phyloP scores from a whole-genome alignment of 163 green algal species.

The Chlamydomonas reinhardtii region DNA sequence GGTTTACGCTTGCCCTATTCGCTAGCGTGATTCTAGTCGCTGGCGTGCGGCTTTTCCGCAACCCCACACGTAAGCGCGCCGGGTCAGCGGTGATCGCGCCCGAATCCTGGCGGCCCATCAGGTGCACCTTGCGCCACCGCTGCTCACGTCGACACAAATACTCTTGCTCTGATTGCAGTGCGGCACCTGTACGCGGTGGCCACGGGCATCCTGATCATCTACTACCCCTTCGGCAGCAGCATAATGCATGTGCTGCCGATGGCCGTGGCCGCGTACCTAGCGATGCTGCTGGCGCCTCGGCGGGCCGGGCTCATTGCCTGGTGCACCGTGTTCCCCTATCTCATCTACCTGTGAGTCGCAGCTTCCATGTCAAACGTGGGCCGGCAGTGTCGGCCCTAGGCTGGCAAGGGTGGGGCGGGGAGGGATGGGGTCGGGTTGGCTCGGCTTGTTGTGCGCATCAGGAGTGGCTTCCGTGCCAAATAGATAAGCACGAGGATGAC shows the following conservation, averaged over 20 bases:
- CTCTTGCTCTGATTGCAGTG: conserved; percentile 56
- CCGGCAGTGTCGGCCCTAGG: background rate
- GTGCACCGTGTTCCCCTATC: conserved; percentile 56
- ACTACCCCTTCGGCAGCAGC: conserved; percentile 89
- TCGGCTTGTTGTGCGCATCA: too few species aligned
- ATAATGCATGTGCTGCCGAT: conserved; percentile 65
- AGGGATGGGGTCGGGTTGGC: too few species aligned
- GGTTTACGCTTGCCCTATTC: conserved; percentile 56
- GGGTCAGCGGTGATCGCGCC: too few species aligned
- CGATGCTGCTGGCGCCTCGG: conserved; percentile 70
- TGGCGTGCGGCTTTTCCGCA: conserved; percentile 31
- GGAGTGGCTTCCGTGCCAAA: too few species aligned
- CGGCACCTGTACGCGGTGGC: conserved; percentile 83
- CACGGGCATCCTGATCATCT: conserved; percentile 84
- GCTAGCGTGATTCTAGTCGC: conserved; percentile 20
- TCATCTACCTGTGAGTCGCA: conserved; percentile 57
- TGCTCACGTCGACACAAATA: too few species aligned
- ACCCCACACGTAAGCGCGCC: conserved; percentile 34
- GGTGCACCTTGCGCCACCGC: too few species aligned
- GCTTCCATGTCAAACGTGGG: too few species aligned
- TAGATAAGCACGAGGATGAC: too few species aligned
- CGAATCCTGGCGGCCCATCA: too few species aligned
- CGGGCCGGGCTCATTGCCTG: conserved; percentile 54
- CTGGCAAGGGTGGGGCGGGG: too few species aligned
- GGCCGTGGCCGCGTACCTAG: conserved; percentile 73